phyloP scores from a whole-genome alignment of 768 basidiomycete species.

The Xerocomellus chrysenteron region DNA sequence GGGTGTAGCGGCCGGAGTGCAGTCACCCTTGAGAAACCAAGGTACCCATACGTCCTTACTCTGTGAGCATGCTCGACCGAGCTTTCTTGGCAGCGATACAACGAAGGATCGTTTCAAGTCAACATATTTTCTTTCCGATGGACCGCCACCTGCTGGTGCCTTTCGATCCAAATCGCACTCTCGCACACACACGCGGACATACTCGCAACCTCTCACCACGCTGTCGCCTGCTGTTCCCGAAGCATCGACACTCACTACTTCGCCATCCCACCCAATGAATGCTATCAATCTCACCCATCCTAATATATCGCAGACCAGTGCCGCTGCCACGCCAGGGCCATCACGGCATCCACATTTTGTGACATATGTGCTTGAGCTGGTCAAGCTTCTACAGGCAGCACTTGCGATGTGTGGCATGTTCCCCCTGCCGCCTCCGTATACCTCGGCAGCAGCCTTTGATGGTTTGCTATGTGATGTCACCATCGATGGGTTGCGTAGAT shows the following conservation, averaged over 20 bases:
- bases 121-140: constrained; percentile 60
- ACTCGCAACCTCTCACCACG: constrained; percentile 28
- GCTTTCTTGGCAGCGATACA: constrained; percentile 51
- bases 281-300: constrained; percentile 11
- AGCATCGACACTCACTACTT: constrained; percentile 23
- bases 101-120: constrained; percentile 80
- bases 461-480: constrained; percentile 80
- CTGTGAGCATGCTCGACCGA: constrained; percentile 4
- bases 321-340: constrained; percentile 3
- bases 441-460: constrained; percentile 38
- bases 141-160: constrained; percentile 17
- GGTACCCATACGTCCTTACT: constrained; percentile 33
- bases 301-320: constrained; percentile 16
- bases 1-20: constrained; percentile 79
- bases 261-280: constrained; percentile 23
- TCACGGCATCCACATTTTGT: constrained; percentile 48
- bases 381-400: constrained; percentile 70
- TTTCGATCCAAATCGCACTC: constrained; percentile 32
- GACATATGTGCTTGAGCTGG: constrained; percentile 69
- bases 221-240: constrained; percentile 24
- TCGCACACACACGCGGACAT: constrained; percentile 28
- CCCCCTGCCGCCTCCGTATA: constrained; percentile 24
- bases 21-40: constrained; percentile 74
- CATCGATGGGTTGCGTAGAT: constrained; percentile 65
- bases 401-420: constrained; percentile 73